These are phyloP conservation scores for Trichoderma orchidacearum DNA, from an alignment of 495 filamentous ascomycete genomes.

Conservation along the genomic window DNA sequence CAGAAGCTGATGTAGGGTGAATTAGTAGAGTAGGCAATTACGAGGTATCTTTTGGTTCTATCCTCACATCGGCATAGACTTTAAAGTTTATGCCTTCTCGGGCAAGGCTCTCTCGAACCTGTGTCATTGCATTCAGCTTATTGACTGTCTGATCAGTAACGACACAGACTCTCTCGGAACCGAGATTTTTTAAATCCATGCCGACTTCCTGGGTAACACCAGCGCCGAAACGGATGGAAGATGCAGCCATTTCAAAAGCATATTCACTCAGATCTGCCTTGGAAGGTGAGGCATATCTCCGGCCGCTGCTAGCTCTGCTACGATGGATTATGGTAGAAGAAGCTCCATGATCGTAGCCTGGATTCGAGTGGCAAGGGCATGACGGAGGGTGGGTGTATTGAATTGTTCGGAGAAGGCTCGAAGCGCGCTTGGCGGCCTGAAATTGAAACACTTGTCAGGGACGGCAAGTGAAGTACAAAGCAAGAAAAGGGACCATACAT, in stretches of 20 bases:
- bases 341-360: slow-evolving; percentile 53
- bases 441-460: neutral
- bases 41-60: slow-evolving; percentile 92
- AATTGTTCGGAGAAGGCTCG: slow-evolving; percentile 71
- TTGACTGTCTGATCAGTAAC: slow-evolving; percentile 76
- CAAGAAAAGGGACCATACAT: neutral
- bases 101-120: slow-evolving; percentile 63
- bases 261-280: slow-evolving; percentile 82
- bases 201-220: slow-evolving; percentile 95
- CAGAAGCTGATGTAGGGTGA: neutral
- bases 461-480: neutral
- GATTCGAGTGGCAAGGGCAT: slow-evolving; percentile 89
- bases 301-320: slow-evolving; percentile 8
- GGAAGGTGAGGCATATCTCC: slow-evolving; percentile 54
- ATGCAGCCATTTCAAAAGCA: slow-evolving; percentile 96
- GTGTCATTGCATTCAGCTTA: slow-evolving; percentile 72
- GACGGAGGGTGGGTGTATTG: slow-evolving; percentile 81
- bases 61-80: slow-evolving; percentile 60
- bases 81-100: slow-evolving; percentile 66
- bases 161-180: slow-evolving; percentile 70
- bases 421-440: slow-evolving; percentile 61
- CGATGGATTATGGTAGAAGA: slow-evolving; percentile 36
- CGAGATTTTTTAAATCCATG: slow-evolving; percentile 94
- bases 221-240: slow-evolving; percentile 83
- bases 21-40: slow-evolving; percentile 28